These are phyloP conservation scores for Gypsophila paniculata DNA, from an alignment of 179 eudicot species.

Conservation along the genomic window DNA sequence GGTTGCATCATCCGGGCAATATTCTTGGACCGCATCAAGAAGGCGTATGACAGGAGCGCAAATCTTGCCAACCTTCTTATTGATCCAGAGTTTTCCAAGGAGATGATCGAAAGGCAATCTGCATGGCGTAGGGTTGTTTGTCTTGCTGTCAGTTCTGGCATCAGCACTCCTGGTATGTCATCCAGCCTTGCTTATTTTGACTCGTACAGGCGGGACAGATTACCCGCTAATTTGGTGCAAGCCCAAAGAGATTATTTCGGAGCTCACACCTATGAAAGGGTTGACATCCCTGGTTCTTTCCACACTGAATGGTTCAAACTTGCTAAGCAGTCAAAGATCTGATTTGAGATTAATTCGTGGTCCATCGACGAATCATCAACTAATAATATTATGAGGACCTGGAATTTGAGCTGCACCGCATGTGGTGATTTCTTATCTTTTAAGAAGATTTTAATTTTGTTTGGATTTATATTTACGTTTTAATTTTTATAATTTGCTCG, in stretches of 20 bases:
- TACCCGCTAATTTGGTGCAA: constrained; percentile 87
- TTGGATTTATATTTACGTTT: constrained; percentile 15
- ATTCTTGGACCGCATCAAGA: constrained; percentile 84
- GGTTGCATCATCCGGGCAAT: constrained; percentile 89
- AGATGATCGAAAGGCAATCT: constrained; percentile 67
- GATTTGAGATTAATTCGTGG: constrained; percentile 23
- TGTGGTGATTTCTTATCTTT: constrained; percentile 5
- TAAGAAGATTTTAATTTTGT: constrained; percentile 15
- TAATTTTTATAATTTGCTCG: constrained; percentile 5
- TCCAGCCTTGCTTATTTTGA: constrained; percentile 90
- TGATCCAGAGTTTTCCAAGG: constrained; percentile 80
- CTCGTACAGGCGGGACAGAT: constrained; percentile 70
- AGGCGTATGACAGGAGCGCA: constrained; percentile 77
- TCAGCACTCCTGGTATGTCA: constrained; percentile 92
- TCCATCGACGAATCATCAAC: neutral
- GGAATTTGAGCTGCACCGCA: neutral
- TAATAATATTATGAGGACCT: constrained; percentile 12
- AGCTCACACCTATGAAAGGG: constrained; percentile 91
- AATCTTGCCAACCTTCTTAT: constrained; percentile 74
- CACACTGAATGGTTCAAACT: constrained; percentile 97
- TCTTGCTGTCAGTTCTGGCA: constrained; percentile 71
- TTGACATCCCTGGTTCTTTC: constrained; percentile 70
- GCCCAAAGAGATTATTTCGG: constrained; percentile 95
- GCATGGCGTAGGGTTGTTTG: constrained; percentile 87
- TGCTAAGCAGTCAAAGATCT: constrained; percentile 62